Base-by-base conservation (phyloP, 495 filamentous ascomycete genomes). In the Neurospora discreta region DNA sequence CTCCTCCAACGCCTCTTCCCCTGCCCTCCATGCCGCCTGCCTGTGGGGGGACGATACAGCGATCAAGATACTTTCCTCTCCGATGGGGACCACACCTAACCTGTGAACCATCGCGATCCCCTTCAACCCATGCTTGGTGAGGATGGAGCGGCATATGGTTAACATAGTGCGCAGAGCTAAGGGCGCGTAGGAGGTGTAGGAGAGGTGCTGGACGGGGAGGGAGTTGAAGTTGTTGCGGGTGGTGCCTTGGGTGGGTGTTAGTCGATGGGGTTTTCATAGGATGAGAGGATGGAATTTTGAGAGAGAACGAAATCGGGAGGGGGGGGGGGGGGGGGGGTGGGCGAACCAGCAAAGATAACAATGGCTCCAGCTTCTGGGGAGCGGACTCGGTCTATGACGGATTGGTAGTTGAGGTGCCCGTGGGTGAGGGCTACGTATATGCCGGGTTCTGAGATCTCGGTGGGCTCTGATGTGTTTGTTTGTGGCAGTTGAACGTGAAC, bases 21-120 rank as follows among this genome's bases (percentile, higher is more conserved):
- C 95, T 0, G 89, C 96, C 74, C 83, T 82, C 94, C 94, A 99
- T 43, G 92, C 95, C 58, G 91, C 92, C 75, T 89, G 87, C n/a
- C 95, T 87, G 85, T 99, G 95, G 58, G 92, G 89, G 30, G 91
- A 84, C 69, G 91, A 92, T 16, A 98, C 92, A 10, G 93, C 93
- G 79, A 99, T 93, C 72, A 95, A 82, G 75, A 99, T 95, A 75
- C 93, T 96, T 78, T 97, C 94, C 80, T 98, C 94, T 7, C 89
- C 89, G 44, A 99, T 89, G 3, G 93, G 93, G 5, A 97, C 94
- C 18, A 85, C 83, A 0, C 95, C 95, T 9, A 99, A 84, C n/a
- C 95, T 87, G 80, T 99, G 95, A 65, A 91, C 84, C 77, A 98
- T 92, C 46, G 89, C 87, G 69, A 98, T 90, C 0, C 87, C 89